A percentile compares a stretch with the other conserved stretches of the same genome.
Evolutionary conservation across 257 asterid species (phyloP).

Genomic region (Verbascum thapsus): DNA sequence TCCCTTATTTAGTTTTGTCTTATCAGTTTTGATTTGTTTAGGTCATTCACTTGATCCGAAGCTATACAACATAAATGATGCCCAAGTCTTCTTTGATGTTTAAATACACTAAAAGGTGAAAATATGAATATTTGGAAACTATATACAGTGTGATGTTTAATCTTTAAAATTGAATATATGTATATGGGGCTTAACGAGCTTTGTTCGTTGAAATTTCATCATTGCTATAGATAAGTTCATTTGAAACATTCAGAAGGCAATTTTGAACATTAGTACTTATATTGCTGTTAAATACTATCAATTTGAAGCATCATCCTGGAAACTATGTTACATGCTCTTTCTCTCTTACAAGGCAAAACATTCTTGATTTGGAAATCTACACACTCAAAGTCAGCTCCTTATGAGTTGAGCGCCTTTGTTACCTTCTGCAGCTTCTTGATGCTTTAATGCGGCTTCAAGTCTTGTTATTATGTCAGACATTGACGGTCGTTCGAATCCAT

Average conservation of each 20-base stretch:
- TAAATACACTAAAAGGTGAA: background rate
- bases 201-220: too few relatives aligned
- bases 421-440: conserved; percentile 57
- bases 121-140: background rate
- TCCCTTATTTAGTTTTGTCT: background rate
- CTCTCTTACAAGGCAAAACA: background rate
- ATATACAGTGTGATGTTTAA: background rate
- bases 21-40: conserved; percentile 8
- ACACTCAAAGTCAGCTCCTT: conserved; percentile 25
- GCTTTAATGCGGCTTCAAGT: conserved; percentile 57
- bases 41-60: conserved; percentile 13
- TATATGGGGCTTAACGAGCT: background rate
- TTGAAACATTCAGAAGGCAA: background rate
- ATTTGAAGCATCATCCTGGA: background rate
- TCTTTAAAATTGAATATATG: background rate
- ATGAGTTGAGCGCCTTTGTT: conserved; percentile 27
- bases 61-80: background rate
- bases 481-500: conserved; percentile 55
- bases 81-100: background rate
- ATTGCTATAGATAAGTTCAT: background rate
- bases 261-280: background rate
- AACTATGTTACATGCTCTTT: background rate
- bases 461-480: conserved; percentile 47
- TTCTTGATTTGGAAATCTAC: background rate
- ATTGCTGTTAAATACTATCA: background rate